Evolutionary conservation across 495 filamentous ascomycete genomes (phyloP), one percentile per base, ranked within the genome.

Genomic region (Aspergillus baeticus): DNA sequence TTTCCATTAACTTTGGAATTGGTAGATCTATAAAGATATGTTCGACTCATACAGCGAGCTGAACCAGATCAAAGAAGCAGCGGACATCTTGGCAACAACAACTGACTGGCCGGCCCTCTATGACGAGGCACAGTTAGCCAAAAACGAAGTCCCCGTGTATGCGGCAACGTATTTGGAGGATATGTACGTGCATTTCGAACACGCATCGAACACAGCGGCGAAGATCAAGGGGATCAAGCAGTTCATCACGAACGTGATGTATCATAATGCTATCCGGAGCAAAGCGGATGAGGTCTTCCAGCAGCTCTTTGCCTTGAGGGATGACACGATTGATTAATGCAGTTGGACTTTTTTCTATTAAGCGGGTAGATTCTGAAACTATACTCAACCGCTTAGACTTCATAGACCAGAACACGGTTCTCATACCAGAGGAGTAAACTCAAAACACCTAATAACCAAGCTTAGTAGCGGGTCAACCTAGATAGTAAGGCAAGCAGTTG

Each of bases 161-260:
- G 86, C 90, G 6, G 89, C 89, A 0, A 85, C 80, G n/a, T 98
- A 86, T 55, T 64, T 90, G 1, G 89, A 97, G 53, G 93, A 98
- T 69, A 96, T 98, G 92, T 97, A 96, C 62, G 93, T 98, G 29
- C 86, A 93, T 59, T 89, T 81, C 58, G 85, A 86, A 21, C 68
- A 91, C 10, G 82, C 88, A 0, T 73, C 82, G 53, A 86, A 84
- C 58, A 94, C 92, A 22, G 91, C 89, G 11, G 68, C 73, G 26
- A 83, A 84, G 72, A 89, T 98, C 66, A 84, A 82, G 66, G 86
- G 85, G 0, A 87, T 82, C 61, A 91, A 92, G 73, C 86, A 86
- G 39, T 90, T 86, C 58, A 83, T 94, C 63, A 96, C 92, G 54
- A 97, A 96, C 66, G 74, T 76, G 15, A 80, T 96, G 79, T 91